Base-by-base conservation (phyloP, 345 rosid species). In the Euphorbia peplus region DNA sequence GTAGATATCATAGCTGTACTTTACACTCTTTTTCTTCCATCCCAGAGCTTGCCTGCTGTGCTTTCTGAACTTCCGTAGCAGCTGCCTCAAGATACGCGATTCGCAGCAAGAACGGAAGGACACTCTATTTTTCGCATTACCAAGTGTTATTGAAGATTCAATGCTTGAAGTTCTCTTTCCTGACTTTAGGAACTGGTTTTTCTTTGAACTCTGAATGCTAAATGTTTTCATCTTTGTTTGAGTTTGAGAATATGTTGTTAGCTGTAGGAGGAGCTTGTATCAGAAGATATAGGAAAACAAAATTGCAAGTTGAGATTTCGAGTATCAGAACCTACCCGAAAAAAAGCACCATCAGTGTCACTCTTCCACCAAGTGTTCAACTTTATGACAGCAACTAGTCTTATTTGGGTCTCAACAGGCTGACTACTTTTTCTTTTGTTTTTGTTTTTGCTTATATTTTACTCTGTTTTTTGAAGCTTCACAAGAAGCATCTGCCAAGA, bases 1-100 rank as follows among this genome's bases (percentile, higher is more conserved):
- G n/a, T n/a, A 60, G 60, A 74, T 39, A 60, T 80, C 83, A 16
- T 80, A 80, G 63, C 78, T 74, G 64, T 21, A 80, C 67, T n/a
- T 52, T 32, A 64, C 26, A 12, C 53, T 67, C 59, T 37, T 73
- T 53, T 63, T 65, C 19, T 64, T 71, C 55, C 71, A 63, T 53
- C 76, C 69, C n/a, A 74, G n/a, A 21, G 73, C 62, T 41, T 70
- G 70, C 71, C 74, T 76, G 74, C 71, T 53, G 14, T 67, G 41
- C 26, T 68, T 53, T 67, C 69, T 76, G 52, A 76, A 57, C 77
- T 74, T 80, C 65, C 63, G 39, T 21, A 68, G 13, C 28, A 68
- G 7, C 61, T 46, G 64, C 78, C 70, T 68, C 22, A 56, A 62
- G 25, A 70, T 32, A 64, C 8, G 37, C 9, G 73, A 70, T 64